Conservation (phyloP, 2,329 filamentous ascomycete genomes). For the Sporothrix variecibatus region DNA sequence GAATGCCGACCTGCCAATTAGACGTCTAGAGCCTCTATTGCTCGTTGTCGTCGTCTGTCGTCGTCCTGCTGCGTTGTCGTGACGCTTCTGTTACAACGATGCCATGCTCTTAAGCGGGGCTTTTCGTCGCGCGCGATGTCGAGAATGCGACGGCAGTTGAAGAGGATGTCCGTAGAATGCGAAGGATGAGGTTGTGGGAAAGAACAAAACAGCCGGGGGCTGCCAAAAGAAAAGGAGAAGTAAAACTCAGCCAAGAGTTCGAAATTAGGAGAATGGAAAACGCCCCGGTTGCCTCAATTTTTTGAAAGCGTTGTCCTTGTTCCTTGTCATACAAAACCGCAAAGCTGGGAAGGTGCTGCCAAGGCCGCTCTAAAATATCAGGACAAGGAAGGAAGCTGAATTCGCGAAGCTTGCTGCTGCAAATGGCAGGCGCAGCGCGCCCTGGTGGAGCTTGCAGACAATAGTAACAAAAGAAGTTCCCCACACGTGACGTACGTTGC, state of each 20-base stretch:
- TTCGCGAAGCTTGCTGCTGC: not conserved
- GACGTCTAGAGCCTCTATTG: not conserved
- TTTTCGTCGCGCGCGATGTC: not conserved
- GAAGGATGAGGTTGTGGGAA: not conserved
- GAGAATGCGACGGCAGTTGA: not conserved
- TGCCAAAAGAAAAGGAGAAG: not conserved
- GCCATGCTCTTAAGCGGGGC: slow-evolving; percentile 23
- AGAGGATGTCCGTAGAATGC: not conserved
- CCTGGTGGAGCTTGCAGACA: not conserved
- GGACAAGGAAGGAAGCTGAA: slow-evolving; percentile 3
- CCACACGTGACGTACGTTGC: slow-evolving; percentile 8
- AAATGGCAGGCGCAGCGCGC: slow-evolving; percentile 5
- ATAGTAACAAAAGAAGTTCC: not conserved
- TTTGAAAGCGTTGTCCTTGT: not conserved
- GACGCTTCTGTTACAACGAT: slow-evolving; percentile 23
- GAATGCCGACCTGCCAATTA: not conserved
- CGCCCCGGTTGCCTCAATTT: slow-evolving; percentile 11
- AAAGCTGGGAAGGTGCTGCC: not conserved
- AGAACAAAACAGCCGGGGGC: not conserved
- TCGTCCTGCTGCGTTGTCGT: not conserved
- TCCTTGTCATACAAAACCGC: not conserved
- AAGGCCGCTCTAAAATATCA: not conserved
- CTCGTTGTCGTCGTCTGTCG: not conserved
- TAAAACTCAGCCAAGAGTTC: not conserved
- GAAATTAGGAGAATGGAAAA: slow-evolving; percentile 1